A percentile compares a stretch with the other conserved stretches of the same genome.
These are phyloP conservation scores for Starmera caribaea DNA, from an alignment of 805 yeast species.

Conservation along the genomic window DNA sequence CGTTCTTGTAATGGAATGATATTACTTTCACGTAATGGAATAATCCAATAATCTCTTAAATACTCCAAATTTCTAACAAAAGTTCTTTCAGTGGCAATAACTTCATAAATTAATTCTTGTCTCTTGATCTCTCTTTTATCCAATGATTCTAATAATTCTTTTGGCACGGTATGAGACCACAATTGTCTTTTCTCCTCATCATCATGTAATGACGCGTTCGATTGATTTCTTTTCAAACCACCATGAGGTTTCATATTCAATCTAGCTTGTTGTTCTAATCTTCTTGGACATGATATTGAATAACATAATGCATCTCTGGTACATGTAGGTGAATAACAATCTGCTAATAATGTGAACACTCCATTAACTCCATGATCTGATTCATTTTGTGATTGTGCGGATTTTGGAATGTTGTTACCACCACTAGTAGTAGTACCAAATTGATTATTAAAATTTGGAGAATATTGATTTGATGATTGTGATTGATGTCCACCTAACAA, in stretches of 20 bases:
- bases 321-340: conserved; percentile 96
- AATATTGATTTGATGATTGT: neutral
- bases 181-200: conserved; percentile 75
- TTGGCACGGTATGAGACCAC: conserved; percentile 91
- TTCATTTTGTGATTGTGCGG: conserved; percentile 10
- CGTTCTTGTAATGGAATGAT: conserved; percentile 84
- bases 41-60: conserved; percentile 86
- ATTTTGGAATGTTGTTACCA: neutral
- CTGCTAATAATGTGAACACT: conserved; percentile 84
- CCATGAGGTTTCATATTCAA: conserved; percentile 83
- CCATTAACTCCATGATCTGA: conserved; percentile 54
- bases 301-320: conserved; percentile 82
- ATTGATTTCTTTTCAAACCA: conserved; percentile 68
- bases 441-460: too few species aligned
- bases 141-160: conserved; percentile 63
- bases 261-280: conserved; percentile 92
- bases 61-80: conserved; percentile 93
- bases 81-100: conserved; percentile 87
- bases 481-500: conserved; percentile 1
- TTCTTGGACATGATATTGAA: conserved; percentile 91
- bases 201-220: conserved; percentile 58
- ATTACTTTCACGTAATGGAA: conserved; percentile 78
- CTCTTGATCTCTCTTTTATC: conserved; percentile 83
- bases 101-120: conserved; percentile 92
- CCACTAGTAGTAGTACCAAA: conserved; percentile 1